Evolutionary conservation across 2,329 filamentous ascomycete species (phyloP), one percentile per base, ranked within the genome.

Genomic region (Talaromyces sp.): DNA sequence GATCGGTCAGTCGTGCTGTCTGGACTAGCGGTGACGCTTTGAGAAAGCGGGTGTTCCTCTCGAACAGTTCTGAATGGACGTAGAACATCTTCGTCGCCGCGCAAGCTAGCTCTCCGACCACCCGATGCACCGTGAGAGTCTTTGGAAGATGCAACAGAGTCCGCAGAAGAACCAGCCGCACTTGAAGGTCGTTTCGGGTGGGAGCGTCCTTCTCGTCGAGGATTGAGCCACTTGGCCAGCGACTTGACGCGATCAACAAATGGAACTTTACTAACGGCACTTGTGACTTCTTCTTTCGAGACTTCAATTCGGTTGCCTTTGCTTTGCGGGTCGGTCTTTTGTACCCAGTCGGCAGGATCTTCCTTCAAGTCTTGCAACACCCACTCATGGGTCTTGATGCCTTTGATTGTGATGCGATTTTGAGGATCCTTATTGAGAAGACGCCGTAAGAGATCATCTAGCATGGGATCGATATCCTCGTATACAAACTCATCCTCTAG

Each of bases 351-450:
- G 37, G 87, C 81, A 43, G 89, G 86, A 70, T 97, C 89, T 61
- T 66, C 61, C 39, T 86, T 81, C 54, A 98, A 86, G 68, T 90
- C 93, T 65, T 89, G 83, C 1, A 94, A 83, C 17, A 98, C 90
- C 95, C 95, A 99, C 5, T 90, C 89, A 74, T 99, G 95, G 67
- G 91, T 89, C 77, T 98, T 98, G 72, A 98, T 94, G 71, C 97
- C 94, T 67, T 89, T 88, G 61, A 99, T 82, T 8, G 91, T 90
- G 72, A 99, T 97, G 45, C 95, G 89, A 78, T 93, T 89, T 35
- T 90, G 85, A 0, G 94, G 93, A 73, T 98, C 92, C 79, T 98
- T 99, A 70, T 86, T 89, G 65, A 99, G 84, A 80, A 99, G 88
- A 69, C 89, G 87, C 58, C 82, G 84, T 33, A 99, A 79, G 13